These are phyloP conservation scores for Wickerhamiella vanderwaltii DNA, from an alignment of 805 yeast genomes.

Conservation along the genomic window DNA sequence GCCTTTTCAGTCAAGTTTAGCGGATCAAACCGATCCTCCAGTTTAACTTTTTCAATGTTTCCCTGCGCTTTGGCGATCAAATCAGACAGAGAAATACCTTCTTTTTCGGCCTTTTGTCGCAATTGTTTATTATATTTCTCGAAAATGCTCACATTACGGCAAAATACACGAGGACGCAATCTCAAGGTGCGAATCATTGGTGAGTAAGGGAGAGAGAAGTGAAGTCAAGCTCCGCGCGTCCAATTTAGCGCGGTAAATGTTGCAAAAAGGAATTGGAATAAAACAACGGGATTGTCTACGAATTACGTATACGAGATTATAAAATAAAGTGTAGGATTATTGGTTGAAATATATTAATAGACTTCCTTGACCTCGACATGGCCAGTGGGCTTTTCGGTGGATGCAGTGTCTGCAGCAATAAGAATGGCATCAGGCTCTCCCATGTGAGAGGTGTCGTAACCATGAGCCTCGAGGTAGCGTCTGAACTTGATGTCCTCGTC, in stretches of 20 bases:
- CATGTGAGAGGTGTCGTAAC: constrained; percentile 54
- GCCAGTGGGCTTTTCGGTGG: constrained; percentile 1
- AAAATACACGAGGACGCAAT: neutral
- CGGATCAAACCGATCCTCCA: constrained; percentile 15
- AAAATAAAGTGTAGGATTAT: no score
- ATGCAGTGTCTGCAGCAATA: neutral
- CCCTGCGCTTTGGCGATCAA: constrained; percentile 14
- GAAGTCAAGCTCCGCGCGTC: no score
- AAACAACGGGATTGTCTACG: no score
- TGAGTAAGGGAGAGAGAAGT: neutral
- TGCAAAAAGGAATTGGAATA: no score
- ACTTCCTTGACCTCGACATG: neutral
- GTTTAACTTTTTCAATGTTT: constrained; percentile 13
- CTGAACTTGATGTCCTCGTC: constrained; percentile 65
- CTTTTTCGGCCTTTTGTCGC: constrained; percentile 23
- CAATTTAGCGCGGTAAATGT: no score
- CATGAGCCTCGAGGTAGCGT: constrained; percentile 51
- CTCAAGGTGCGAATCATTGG: neutral
- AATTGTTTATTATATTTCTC: constrained; percentile 34
- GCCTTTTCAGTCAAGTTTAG: constrained; percentile 14
- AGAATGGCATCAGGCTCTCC: constrained; percentile 24
- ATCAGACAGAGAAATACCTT: constrained; percentile 18
- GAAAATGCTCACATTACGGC: constrained; percentile 18
- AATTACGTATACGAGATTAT: no score
- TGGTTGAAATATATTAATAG: no score